Evolutionary conservation across 1,139 yeast genomes (phyloP), one percentile per base, ranked within the genome.

Genomic region (Lodderomyces oxycetoniae): DNA sequence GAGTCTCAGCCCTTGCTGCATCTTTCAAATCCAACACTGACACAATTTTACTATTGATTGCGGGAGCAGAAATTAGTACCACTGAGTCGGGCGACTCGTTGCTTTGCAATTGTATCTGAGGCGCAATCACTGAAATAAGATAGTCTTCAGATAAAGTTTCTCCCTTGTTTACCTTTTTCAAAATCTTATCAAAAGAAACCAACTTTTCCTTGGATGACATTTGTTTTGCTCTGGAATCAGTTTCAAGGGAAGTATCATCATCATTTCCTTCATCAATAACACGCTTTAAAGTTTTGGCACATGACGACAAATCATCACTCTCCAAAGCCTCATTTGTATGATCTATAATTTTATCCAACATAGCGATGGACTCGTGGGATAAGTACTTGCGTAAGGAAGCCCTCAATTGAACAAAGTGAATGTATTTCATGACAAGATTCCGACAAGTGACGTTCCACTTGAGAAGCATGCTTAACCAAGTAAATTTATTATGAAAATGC

Each of bases 91-190:
- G 76, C 31, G 76, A 74, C 34, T 74, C 74, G 23, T 79, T 80
- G 34, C 85, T 72, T 40, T 82, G 79, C 15, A 89, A 56, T 52
- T 89, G 95, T 33, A 91, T 76, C 52, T 91, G 97, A 0, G 98
- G 97, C 1, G 89, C 74, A 9, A 86, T 66, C 25, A 89, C 68
- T 39, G 85, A 85, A 30, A 89, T 67, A 42, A 79, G 55, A 48
- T 76, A 85, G 34, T 81, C 77, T 43, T 81, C 86, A 13, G 70
- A 70, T 4, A 77, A 62, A n/a, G 52, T 55, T 38, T 76, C 74
- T 32, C 61, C 56, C 5, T 59, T 59, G 2, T 58, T 48, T 1
- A 71, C 57, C 21, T 61, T 56, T 17, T 73, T 66, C 17, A 85
- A 50, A 30, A 71, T 74, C 14, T 66, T 57, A 37, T 81, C 79